Conservation (phyloP, 2,329 filamentous ascomycete genomes). For the Aureobasidium pullulans region DNA sequence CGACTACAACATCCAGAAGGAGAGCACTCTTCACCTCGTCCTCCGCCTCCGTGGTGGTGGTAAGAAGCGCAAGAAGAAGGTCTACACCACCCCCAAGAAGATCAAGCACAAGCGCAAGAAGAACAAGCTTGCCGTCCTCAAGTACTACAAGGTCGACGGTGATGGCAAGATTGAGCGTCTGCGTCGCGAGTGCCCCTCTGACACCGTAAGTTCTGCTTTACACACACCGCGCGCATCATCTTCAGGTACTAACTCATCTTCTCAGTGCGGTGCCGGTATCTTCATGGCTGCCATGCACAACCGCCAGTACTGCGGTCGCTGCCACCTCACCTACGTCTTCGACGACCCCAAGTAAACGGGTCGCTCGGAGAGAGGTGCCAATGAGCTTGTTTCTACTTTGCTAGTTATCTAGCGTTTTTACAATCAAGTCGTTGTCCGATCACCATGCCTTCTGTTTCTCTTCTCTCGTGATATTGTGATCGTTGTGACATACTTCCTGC, state of each 20-base stretch:
- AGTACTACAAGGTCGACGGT: slow-evolving; percentile 99
- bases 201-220: slow-evolving; percentile 58
- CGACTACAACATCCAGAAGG: slow-evolving; percentile 99
- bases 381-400: background rate
- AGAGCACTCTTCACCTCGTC: slow-evolving; percentile 96
- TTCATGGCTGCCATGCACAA: slow-evolving; percentile 99
- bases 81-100: slow-evolving; percentile 99
- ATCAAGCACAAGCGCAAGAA: slow-evolving; percentile 99
- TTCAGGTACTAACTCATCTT: slow-evolving; percentile 24
- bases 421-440: slow-evolving; percentile 8
- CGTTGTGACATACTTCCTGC: no score
- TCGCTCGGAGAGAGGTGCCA: background rate
- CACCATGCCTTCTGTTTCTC: background rate
- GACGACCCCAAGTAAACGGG: slow-evolving; percentile 43
- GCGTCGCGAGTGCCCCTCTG: slow-evolving; percentile 90
- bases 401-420: slow-evolving; percentile 5
- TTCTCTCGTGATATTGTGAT: background rate
- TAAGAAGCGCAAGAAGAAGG: slow-evolving; percentile 99
- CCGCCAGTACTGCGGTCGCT: slow-evolving; percentile 87
- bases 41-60: slow-evolving; percentile 95
- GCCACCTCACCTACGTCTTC: slow-evolving; percentile 65
- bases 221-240: background rate
- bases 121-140: slow-evolving; percentile 99
- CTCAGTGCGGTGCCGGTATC: slow-evolving; percentile 95
- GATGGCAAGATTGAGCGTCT: slow-evolving; percentile 99